These are phyloP conservation scores for Nakazawaea peltata DNA, from an alignment of 805 yeast genomes.

Conservation along the genomic window DNA sequence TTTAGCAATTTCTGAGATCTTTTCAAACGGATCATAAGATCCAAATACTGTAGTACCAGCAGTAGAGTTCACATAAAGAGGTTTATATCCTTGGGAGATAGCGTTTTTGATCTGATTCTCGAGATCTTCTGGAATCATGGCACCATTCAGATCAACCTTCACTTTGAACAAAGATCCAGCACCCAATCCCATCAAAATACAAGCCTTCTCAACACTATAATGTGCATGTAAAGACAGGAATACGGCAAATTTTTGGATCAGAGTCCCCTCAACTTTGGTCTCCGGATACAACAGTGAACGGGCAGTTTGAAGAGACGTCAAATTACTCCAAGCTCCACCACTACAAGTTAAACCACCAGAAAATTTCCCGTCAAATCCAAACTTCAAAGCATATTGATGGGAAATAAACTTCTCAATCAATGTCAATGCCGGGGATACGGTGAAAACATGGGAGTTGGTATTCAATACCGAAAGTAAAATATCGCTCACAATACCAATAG, in stretches of 20 bases:
- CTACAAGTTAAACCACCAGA: conserved; percentile 82
- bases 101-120: conserved; percentile 36
- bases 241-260: conserved; percentile 48
- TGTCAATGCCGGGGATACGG: conserved; percentile 76
- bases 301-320: conserved; percentile 73
- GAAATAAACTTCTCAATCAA: conserved; percentile 66
- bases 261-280: conserved; percentile 56
- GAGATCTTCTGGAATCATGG: conserved; percentile 43
- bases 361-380: conserved; percentile 43
- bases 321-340: conserved; percentile 85
- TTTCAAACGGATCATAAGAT: conserved; percentile 62
- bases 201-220: conserved; percentile 76
- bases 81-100: conserved; percentile 48
- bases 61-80: conserved; percentile 71
- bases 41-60: conserved; percentile 91
- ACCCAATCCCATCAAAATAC: conserved; percentile 70
- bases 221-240: conserved; percentile 69
- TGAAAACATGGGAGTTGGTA: conserved; percentile 80
- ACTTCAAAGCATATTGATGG: conserved; percentile 57
- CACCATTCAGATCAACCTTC: conserved; percentile 45
- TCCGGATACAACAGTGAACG: conserved; percentile 59
- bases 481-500: conserved; percentile 74
- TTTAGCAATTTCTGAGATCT: conserved; percentile 45
- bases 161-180: conserved; percentile 54
- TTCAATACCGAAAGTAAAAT: conserved; percentile 59